phyloP scores from a whole-genome alignment of 176 grass and related monocot species.

The Carex myosuroides region DNA sequence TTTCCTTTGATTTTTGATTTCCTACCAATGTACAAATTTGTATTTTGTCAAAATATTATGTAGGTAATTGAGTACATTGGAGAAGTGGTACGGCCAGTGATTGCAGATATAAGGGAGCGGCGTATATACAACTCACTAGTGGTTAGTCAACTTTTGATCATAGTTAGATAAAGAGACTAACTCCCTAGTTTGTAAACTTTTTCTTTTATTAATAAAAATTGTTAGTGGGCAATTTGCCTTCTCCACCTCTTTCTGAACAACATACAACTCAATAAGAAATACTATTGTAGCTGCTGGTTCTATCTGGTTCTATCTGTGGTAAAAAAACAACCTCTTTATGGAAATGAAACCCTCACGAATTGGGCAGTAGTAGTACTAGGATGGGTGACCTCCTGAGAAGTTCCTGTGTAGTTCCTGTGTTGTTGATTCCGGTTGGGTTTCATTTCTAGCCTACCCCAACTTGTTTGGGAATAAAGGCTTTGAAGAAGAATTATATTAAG shows the following conservation, averaged over 20 bases:
- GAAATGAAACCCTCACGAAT: too few relatives aligned
- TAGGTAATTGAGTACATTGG: constrained; percentile 97
- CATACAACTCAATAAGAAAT: neutral
- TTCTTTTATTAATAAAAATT: too few relatives aligned
- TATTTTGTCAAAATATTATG: constrained; percentile 27
- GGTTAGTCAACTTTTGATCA: constrained; percentile 38
- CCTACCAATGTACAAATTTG: constrained; percentile 25
- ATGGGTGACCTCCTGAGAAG: too few relatives aligned
- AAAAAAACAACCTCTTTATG: too few relatives aligned
- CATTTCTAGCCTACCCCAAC: too few relatives aligned
- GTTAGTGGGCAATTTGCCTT: too few relatives aligned
- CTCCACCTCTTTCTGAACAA: neutral
- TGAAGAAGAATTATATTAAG: neutral
- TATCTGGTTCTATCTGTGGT: neutral
- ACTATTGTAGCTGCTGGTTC: neutral
- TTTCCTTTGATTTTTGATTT: constrained; percentile 12
- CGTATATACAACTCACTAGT: constrained; percentile 86
- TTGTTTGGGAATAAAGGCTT: too few relatives aligned
- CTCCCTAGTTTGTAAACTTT: too few relatives aligned
- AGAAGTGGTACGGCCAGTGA: constrained; percentile 85
- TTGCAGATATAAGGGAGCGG: constrained; percentile 87
- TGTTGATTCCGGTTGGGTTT: too few relatives aligned
- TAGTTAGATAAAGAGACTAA: neutral
- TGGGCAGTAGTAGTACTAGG: too few relatives aligned
- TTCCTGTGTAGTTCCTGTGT: too few relatives aligned